These are phyloP conservation scores for Venturiaceae sp. DNA, from an alignment of 2,329 filamentous ascomycete species.

Conservation along the genomic window DNA sequence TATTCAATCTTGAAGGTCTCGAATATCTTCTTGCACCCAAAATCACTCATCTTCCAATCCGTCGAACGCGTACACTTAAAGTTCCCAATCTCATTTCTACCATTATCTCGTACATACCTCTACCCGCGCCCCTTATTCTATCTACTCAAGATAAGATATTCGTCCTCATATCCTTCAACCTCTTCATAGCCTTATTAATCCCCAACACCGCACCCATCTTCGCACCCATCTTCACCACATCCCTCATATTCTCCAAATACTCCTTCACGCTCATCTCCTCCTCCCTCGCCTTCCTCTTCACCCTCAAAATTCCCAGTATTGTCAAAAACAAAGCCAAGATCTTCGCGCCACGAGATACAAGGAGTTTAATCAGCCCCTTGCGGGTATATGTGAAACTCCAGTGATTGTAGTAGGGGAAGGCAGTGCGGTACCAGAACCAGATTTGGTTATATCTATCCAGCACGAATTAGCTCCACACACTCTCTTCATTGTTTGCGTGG, in stretches of 20 bases:
- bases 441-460: constrained; percentile 37
- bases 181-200: neutral
- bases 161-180: neutral
- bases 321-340: neutral
- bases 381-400: constrained; percentile 43
- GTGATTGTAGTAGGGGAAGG: constrained; percentile 44
- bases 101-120: neutral
- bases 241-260: neutral
- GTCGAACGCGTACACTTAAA: no score
- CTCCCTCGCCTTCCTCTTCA: neutral
- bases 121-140: no score
- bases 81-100: no score
- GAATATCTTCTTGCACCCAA: no score
- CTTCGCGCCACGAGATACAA: neutral
- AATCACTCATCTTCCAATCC: no score
- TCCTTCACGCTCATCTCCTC: neutral
- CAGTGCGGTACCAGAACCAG: constrained; percentile 39
- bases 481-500: neutral
- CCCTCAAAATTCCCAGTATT: neutral
- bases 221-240: neutral
- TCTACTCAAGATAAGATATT: neutral
- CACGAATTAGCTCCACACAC: constrained; percentile 10
- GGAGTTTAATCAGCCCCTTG: constrained; percentile 31
- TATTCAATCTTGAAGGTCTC: no score
- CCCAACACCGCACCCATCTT: neutral